Evolutionary conservation across 2,329 filamentous ascomycete genomes (phyloP), one percentile per base, ranked within the genome.

Genomic region (Fusarium sublunatum): DNA sequence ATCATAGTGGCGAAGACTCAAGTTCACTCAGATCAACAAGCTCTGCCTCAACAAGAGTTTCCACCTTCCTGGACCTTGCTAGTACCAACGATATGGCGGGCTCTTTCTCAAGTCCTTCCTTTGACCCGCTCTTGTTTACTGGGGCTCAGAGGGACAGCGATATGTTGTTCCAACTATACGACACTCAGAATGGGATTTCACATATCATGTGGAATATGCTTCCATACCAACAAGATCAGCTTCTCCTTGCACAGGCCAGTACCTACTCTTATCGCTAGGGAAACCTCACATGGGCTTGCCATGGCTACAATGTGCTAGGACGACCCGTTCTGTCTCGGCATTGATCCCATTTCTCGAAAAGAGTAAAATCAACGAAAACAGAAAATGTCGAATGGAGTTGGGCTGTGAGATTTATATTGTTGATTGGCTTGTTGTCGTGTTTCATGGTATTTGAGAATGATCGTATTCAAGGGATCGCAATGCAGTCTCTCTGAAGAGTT

Each of bases 21-120:
- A 79, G 80, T 75, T 61, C 82, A 34, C 70, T 83, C 31, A 79
- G 77, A 42, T 74, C 77, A 31, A 73, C 68, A 44, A 68, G 69
- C 34, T 65, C 47, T 57, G 69, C 25, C 28, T 41, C 64, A 10
- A 34, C 54, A 12, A 35, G 57, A 9, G 45, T 68, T 8, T 40
- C 57, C 11, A 25, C 51, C 7, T 57, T 50, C 32, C 29, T 65
- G 45, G 64, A 57, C 26, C 56, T 67, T 12, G 35, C 43, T n/a
- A 46, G 66, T 7, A 35, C 49, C 12, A 63, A 57, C 22, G 47
- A 43, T 24, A 58, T 64, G 2, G 49, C 65, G n/a, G 55, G 38
- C 2, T 53, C 69, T 9, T 57, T 68, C 70, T 55, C 39, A 40
- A 39, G 52, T n/a, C 45, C 55, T 19, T 55, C 49, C 12, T 46